Conservation (phyloP, 768 basidiomycete species). For the Panaeolus papilionaceus region DNA sequence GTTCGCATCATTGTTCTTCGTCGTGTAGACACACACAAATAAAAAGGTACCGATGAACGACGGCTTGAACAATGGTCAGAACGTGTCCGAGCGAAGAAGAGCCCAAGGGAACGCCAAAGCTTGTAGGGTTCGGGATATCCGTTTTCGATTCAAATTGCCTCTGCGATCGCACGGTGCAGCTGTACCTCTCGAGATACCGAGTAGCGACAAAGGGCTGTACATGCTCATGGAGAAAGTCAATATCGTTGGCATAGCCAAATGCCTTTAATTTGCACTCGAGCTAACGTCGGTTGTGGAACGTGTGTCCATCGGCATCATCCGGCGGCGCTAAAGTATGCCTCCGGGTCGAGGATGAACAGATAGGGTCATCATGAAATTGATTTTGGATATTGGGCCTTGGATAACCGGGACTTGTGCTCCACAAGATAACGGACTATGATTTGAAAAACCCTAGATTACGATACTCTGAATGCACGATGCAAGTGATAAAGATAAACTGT, state of each 20-base stretch:
- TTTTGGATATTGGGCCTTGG: neutral
- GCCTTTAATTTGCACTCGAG: neutral
- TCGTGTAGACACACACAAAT: neutral
- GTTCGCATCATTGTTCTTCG: neutral
- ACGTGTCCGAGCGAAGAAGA: slow-evolving; percentile 5
- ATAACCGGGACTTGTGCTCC: neutral
- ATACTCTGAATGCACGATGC: neutral
- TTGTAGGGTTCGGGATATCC: neutral
- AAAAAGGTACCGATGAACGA: slow-evolving; percentile 5
- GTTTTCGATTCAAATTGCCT: neutral
- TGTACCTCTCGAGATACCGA: neutral
- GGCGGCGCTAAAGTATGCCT: slow-evolving; percentile 12
- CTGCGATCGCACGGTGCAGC: slow-evolving; percentile 16
- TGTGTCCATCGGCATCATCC: slow-evolving; percentile 10
- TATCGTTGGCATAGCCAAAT: neutral
- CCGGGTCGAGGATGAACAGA: slow-evolving; percentile 12
- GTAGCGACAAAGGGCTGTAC: neutral
- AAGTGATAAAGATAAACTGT: neutral
- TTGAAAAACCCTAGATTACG: neutral
- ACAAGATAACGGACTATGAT: neutral
- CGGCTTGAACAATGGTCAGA: slow-evolving; percentile 1
- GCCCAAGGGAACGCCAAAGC: neutral
- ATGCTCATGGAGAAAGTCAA: neutral
- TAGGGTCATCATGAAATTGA: neutral
- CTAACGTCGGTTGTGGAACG: neutral